Base-by-base conservation (phyloP, 2,329 filamentous ascomycete genomes). In the Parafenestella ontariensis region DNA sequence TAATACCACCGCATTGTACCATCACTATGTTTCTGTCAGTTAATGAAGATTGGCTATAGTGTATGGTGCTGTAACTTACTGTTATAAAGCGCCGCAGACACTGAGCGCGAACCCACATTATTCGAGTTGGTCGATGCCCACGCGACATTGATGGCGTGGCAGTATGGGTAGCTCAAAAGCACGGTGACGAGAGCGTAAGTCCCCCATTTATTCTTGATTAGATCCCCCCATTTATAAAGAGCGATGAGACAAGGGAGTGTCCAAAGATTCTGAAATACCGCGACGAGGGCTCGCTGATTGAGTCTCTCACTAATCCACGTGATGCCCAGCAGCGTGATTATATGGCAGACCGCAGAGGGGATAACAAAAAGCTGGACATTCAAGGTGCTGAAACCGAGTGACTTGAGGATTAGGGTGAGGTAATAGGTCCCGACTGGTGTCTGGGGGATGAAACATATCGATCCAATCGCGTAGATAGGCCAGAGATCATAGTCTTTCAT, bases 341-440 rank as follows among this genome's bases (percentile, higher is more conserved):
- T 69, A 49, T 68, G 69, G 43, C 75, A 59, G 11, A 73, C 69
- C 28, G 76, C 71, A 3, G 65, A 71, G 57, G 83, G 74, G n/a
- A 89, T 88, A 1, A 83, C 81, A 7, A 90, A 79, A 29, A 90
- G 69, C 64, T 89, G 90, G 1, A 85, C 81, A 20, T 85, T 75
- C 69, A 90, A 87, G 2, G 83, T 85, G 55, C 79, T 79, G 72
- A 88, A 89, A 0, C 87, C 87, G 0, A 89, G 75, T 1, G 77
- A 75, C 41, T 81, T 81, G 5, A 89, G 77, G 1, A 82, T 84
- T 5, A 87, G 79, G 0, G 87, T 86, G 5, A 89, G 77, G 40
- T 72, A 72, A 42, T 72, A 72, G 17, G 46, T 66, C 0, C 20
- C 21, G 1, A 65, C 61, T 2, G 69, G 65, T 5, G 63, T 33